Percentiles rank a stretch among this genome's conserved stretches.
phyloP scores from a whole-genome alignment of 1,284 basidiomycete species.

The Calocybe gambosa region DNA sequence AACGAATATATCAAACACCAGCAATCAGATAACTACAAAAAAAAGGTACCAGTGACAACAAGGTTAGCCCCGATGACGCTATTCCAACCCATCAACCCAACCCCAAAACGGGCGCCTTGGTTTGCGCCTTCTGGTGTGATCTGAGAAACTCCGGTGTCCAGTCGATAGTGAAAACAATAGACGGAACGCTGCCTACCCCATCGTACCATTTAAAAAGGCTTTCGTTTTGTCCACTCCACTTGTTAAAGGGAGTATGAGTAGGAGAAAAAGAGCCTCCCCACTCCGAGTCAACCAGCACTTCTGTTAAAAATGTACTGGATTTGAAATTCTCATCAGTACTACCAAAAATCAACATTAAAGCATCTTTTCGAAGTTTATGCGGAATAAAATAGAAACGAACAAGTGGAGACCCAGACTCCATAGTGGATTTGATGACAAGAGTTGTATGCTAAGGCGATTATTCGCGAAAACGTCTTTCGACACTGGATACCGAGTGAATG shows the following conservation, averaged over 20 bases:
- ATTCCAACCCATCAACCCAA: slow-evolving; percentile 16
- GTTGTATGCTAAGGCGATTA: slow-evolving; percentile 27
- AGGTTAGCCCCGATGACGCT: slow-evolving; percentile 5
- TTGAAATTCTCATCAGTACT: slow-evolving; percentile 11
- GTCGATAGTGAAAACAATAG: too few relatives aligned
- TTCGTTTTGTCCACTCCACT: slow-evolving; percentile 12
- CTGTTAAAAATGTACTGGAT: slow-evolving; percentile 8
- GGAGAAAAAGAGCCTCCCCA: slow-evolving; percentile 13
- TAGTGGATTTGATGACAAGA: slow-evolving; percentile 21
- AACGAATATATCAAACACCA: not conserved
- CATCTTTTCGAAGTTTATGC: too few relatives aligned
- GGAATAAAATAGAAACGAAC: not conserved
- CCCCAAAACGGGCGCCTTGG: slow-evolving; percentile 17
- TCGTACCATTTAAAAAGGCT: slow-evolving; percentile 17
- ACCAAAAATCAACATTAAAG: not conserved
- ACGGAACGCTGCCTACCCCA: too few relatives aligned
- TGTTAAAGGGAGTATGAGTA: slow-evolving; percentile 17
- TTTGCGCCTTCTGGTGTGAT: slow-evolving; percentile 12
- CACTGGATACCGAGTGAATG: slow-evolving; percentile 1
- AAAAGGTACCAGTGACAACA: slow-evolving; percentile 2
- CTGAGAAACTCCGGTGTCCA: not conserved
- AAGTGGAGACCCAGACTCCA: slow-evolving; percentile 13
- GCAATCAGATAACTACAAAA: too few relatives aligned
- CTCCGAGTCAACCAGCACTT: slow-evolving; percentile 15
- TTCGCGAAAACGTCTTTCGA: slow-evolving; percentile 26